Conservation (phyloP, 371 early-diverging fungal genomes). For the Rhizopus sp. region DNA sequence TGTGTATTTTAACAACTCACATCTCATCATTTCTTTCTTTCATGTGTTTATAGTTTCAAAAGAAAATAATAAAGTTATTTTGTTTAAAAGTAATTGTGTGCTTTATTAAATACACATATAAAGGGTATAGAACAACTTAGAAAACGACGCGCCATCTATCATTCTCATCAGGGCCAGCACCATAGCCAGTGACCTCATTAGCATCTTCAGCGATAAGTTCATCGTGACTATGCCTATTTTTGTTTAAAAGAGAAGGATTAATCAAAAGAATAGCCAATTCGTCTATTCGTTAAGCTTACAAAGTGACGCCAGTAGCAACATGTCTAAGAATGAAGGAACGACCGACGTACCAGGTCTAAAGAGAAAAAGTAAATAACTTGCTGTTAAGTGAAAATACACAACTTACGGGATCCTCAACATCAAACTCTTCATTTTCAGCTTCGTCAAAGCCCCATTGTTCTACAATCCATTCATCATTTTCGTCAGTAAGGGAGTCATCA, state of each 20-base stretch:
- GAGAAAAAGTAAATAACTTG: background rate
- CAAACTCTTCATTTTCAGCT: constrained; percentile 39
- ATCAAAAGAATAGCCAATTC: background rate
- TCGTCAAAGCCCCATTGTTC: constrained; percentile 43
- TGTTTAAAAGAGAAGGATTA: background rate
- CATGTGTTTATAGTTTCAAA: too few relatives aligned
- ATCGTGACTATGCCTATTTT: constrained; percentile 48
- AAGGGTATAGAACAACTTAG: constrained; percentile 4
- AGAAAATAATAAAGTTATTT: too few relatives aligned
- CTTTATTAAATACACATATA: background rate
- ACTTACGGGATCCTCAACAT: constrained; percentile 31
- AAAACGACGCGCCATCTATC: constrained; percentile 56
- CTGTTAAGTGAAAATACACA: background rate
- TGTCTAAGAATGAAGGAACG: constrained; percentile 56
- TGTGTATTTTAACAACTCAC: too few relatives aligned
- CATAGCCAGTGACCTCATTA: constrained; percentile 56
- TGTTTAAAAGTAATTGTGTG: too few relatives aligned
- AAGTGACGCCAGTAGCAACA: constrained; percentile 45
- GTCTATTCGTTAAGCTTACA: constrained; percentile 30
- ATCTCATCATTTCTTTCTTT: too few relatives aligned
- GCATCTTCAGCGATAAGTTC: constrained; percentile 35
- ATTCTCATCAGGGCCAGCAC: constrained; percentile 56
- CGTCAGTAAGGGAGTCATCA: constrained; percentile 44
- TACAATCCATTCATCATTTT: constrained; percentile 66
- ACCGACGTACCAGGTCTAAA: constrained; percentile 51